phyloP scores from a whole-genome alignment of 208 protist genomes.

The Porcisia deanei region DNA sequence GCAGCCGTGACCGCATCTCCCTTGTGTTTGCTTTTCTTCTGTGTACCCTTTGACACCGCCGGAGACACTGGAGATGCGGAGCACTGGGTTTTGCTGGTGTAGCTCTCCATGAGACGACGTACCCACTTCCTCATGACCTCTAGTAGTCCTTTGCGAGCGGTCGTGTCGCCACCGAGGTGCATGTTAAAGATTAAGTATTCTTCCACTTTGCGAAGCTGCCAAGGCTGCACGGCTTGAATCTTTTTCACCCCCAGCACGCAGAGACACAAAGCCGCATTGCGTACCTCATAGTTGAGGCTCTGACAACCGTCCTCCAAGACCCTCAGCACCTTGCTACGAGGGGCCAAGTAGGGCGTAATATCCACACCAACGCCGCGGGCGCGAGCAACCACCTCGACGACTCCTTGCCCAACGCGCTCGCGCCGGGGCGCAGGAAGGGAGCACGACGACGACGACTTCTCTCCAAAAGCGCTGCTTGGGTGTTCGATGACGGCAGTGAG shows the following conservation, averaged over 20 bases:
- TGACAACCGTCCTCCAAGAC: constrained; percentile 51
- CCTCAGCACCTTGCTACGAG: constrained; percentile 32
- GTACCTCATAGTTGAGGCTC: constrained; percentile 62
- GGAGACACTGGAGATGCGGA: neutral
- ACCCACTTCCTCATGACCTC: constrained; percentile 78
- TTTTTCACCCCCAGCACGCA: constrained; percentile 66
- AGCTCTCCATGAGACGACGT: constrained; percentile 47
- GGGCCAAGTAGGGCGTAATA: constrained; percentile 47
- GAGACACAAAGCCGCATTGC: constrained; percentile 61
- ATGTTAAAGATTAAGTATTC: constrained; percentile 77
- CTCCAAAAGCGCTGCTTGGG: neutral
- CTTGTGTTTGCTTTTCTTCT: neutral
- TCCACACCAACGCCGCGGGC: constrained; percentile 64
- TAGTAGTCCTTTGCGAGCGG: constrained; percentile 61
- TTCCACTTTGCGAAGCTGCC: constrained; percentile 80
- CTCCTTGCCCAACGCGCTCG: constrained; percentile 53
- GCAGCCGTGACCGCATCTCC: neutral
- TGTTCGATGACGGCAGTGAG: constrained; percentile 19
- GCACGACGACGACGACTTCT: neutral
- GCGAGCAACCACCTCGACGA: constrained; percentile 79
- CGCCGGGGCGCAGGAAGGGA: constrained; percentile 8
- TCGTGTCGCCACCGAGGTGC: constrained; percentile 81
- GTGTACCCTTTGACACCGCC: neutral
- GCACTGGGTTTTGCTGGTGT: constrained; percentile 21
- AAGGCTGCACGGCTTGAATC: constrained; percentile 51